Evolutionary conservation across 2,329 filamentous ascomycete species (phyloP), one percentile per base, ranked within the genome.

Genomic region (Cercospora sp.): DNA sequence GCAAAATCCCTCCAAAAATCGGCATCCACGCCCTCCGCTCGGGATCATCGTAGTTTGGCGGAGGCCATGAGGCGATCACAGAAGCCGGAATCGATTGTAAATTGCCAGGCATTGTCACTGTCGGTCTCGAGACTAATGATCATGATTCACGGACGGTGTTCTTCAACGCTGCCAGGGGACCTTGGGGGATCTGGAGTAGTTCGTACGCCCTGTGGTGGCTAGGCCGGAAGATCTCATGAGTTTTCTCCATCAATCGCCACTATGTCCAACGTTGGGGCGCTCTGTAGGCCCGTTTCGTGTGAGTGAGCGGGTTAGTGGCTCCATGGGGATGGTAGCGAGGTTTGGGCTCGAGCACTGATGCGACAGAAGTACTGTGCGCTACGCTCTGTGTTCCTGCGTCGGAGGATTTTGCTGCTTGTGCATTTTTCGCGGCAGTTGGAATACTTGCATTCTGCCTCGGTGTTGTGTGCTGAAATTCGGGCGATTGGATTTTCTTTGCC

Each of bases 41-140:
- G 30, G 75, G 75, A 58, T 76, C 60, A 28, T 68, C 58, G 49
- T 76, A 75, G 61, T 76, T 72, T 4, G 75, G 70, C 37, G 58
- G 63, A 10, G 74, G 74, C 73, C 74, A 77, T 6, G 66, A 18
- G 13, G 34, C 32, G 12, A 73, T 70, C 32, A 73, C 73, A 30
- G 68, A 60, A 51, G 68, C 53, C 24, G 70, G 59, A 53, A 73
- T 66, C 61, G 65, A 65, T 30, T 70, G 43, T 12, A 76, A 66
- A 58, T 76, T 76, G 13, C 73, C 75, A 53, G 74, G 70, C 74
- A 76, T 75, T 30, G 12, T 63, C 12, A 1, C 28, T 6, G 12
- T 13, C 13, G 43, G 21, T 30, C 43, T 8, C 24, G 13, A 49
- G 26, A 62, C 24, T 51, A 49, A 24, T 28, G n/a, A 18, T 16